Evolutionary conservation across 495 filamentous ascomycete genomes (phyloP), one percentile per base, ranked within the genome.

Genomic region (Trichoderma erinaceum): DNA sequence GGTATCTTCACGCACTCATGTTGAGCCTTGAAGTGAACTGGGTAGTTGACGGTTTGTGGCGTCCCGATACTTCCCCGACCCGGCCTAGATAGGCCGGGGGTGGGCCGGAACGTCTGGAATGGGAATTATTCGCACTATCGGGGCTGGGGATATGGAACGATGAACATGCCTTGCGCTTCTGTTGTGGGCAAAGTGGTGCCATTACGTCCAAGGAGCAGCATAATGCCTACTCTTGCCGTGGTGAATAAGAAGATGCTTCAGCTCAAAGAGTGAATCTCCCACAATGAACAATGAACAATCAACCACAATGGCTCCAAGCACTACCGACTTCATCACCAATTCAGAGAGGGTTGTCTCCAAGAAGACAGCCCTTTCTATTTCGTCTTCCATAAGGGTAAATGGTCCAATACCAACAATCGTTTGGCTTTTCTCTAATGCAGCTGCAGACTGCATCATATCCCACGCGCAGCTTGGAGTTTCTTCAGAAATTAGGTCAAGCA

Each of bases 261-360:
- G 46, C 46, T 50, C 46, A 16, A n/a, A n/a, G 18, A 16, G n/a
- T 50, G 46, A 50, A 4, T 50, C 46, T 16, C 10, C n/a, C 18
- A 50, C 15, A n/a, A n/a, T n/a, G n/a, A 7, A 18, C 46, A 13
- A 50, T 50, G 10, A n/a, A 16, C 15, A 50, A 13, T n/a, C 10
- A 50, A 50, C 12, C 46, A 50, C 46, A 50, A 50, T 50, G 46
- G 46, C 46, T 50, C 46, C 46, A 50, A 50, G 46, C 46, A 50
- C 46, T 7, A 50, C 46, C 15, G 46, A 50, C 12, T 50, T 16
- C 10, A 50, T 50, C 12, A 50, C 46, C 18, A n/a, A 16, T 16
- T 50, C 46, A 50, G n/a, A 50, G 4, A 16, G 46, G 15, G n/a
- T 50, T 50, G 18, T 16, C 18, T n/a, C 46, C 5, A 50, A 50